Evolutionary conservation across 768 basidiomycete genomes (phyloP).

Genomic region (Tricholoma matsutake): DNA sequence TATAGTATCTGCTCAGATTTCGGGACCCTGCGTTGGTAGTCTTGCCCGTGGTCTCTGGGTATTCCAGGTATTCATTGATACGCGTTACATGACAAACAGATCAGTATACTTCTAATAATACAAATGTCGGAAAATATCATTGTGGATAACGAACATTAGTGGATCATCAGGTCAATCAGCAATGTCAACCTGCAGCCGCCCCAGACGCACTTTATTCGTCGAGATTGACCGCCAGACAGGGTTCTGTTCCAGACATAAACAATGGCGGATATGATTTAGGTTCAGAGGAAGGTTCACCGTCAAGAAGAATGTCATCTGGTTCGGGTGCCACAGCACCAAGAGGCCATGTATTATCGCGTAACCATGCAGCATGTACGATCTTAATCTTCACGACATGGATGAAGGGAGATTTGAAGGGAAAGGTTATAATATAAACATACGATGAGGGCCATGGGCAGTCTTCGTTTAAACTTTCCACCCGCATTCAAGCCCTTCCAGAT

Average conservation of each 20-base stretch:
- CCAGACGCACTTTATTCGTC: background rate
- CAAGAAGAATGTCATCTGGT: slow-evolving; percentile 49
- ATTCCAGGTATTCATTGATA: no score
- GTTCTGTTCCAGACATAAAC: slow-evolving; percentile 8
- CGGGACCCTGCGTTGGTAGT: background rate
- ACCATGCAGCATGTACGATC: slow-evolving; percentile 71
- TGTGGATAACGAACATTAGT: background rate
- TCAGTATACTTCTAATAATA: background rate
- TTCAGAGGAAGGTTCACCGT: slow-evolving; percentile 10
- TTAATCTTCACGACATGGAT: slow-evolving; percentile 50
- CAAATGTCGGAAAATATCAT: background rate
- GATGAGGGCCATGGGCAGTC: slow-evolving; percentile 60
- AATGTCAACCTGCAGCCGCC: slow-evolving; percentile 2
- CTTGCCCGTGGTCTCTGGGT: background rate
- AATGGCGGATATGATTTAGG: slow-evolving; percentile 13
- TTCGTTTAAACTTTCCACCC: slow-evolving; percentile 56
- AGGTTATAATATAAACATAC: slow-evolving; percentile 39
- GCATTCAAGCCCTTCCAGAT: slow-evolving; percentile 62
- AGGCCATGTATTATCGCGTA: slow-evolving; percentile 78
- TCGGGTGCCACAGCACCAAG: slow-evolving; percentile 55
- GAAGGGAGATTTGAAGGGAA: slow-evolving; percentile 9
- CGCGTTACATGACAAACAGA: no score
- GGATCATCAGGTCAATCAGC: background rate
- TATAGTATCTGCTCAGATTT: slow-evolving; percentile 16
- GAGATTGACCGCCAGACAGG: slow-evolving; percentile 22